Base-by-base conservation (phyloP, 139 green algal genomes). In the Picochlorum sp. region DNA sequence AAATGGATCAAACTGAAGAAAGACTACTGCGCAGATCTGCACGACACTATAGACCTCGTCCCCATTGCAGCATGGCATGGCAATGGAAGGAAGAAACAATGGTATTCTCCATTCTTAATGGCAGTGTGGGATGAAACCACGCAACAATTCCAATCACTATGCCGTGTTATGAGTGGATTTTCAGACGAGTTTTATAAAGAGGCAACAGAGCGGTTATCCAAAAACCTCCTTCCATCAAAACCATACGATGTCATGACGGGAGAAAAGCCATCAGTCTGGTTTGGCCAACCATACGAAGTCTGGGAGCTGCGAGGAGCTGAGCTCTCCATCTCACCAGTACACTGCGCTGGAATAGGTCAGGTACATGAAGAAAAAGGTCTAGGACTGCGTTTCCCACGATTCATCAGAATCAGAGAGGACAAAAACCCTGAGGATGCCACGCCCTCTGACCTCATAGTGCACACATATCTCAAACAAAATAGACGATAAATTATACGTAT, bases 371-470 rank as follows among this genome's bases (percentile, higher is more conserved):
- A 80, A 10, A 64, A 78, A 0, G 86, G 86, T 26, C 50, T 88
- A 13, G 80, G 71, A 18, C 70, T 93, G 56, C 76, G 86, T 37
- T 92, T 86, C 58, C 83, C 78, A 0, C 55, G 84, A 66, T 88
- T 77, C n/a, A 62, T 58, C 15, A 14, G 62, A 13, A 55, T 71
- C 3, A 14, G 58, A 51, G 89, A 96, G 5, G 92, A 98, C 77
- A 98, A 97, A 78, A 58, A 44, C 4, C 74, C 84, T 0, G 91
- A 97, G 69, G 77, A 94, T 58, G 86, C 92, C 1, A 98, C 90
- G 2, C 83, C 63, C 2, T 79, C 89, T 1, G 75, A 84, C 49
- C 83, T 94, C 74, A 71, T 92, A 4, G 56, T 47, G 3, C 9
- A 51, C 34, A 44, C 66, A 26, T 76, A 60, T 51, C 21, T 16